A percentile compares a stretch with the other conserved stretches of the same genome.
Conservation (phyloP, 768 basidiomycete species). For the Xerocomellus intermedius region DNA sequence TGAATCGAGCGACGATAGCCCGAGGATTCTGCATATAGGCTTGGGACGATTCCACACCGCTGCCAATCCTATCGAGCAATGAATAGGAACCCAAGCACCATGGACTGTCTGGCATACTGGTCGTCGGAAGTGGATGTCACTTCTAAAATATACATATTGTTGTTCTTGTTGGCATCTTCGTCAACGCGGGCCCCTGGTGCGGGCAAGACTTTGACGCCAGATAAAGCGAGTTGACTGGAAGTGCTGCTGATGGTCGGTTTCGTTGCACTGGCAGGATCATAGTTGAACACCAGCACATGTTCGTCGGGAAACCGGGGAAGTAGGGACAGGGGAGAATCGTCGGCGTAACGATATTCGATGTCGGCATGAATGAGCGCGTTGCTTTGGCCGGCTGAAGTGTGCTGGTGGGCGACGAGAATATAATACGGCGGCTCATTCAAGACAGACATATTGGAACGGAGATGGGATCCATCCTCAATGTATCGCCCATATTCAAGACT, state of each 20-base stretch:
- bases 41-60: constrained; percentile 30
- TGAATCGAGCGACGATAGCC: constrained; percentile 58
- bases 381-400: constrained; percentile 38
- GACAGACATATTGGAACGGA: constrained; percentile 10
- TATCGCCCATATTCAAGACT: constrained; percentile 36
- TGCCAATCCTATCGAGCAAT: constrained; percentile 2
- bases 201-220: constrained; percentile 63
- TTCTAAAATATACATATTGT: constrained; percentile 75
- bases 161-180: constrained; percentile 49
- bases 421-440: constrained; percentile 54
- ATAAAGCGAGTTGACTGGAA: constrained; percentile 46
- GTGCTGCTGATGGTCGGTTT: constrained; percentile 52
- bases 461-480: too few species aligned
- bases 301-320: constrained; percentile 60
- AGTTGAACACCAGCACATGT: constrained; percentile 73
- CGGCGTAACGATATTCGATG: constrained; percentile 80
- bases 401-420: constrained; percentile 58
- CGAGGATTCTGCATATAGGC: constrained; percentile 41
- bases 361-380: constrained; percentile 53
- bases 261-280: constrained; percentile 44
- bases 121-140: constrained; percentile 52
- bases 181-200: constrained; percentile 69
- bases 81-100: not conserved
- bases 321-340: constrained; percentile 69
- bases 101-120: constrained; percentile 28